Conservation (phyloP, 805 yeast species). For the Candida hungchunana region DNA sequence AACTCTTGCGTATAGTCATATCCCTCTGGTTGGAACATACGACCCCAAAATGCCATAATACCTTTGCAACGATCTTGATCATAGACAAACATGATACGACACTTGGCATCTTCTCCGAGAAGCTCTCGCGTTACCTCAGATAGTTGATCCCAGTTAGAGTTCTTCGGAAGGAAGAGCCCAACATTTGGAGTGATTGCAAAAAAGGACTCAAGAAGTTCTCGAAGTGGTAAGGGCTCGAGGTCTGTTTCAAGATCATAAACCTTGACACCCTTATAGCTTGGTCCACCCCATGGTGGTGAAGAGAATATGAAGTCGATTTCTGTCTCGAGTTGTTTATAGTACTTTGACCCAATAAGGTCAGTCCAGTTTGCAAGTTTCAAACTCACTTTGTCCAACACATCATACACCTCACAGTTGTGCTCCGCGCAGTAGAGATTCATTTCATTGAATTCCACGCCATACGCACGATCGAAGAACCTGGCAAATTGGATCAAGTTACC, state of each 20-base stretch:
- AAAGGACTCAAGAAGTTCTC: slow-evolving; percentile 40
- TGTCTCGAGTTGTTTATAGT: slow-evolving; percentile 3
- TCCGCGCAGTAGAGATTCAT: slow-evolving; percentile 61
- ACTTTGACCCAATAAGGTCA: slow-evolving; percentile 19
- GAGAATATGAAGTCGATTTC: slow-evolving; percentile 54
- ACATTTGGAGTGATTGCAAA: slow-evolving; percentile 41
- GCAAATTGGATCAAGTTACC: slow-evolving; percentile 83
- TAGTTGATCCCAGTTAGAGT: slow-evolving; percentile 50
- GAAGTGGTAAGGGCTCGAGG: slow-evolving; percentile 44
- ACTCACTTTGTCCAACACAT: slow-evolving; percentile 47
- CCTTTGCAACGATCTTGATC: slow-evolving; percentile 47
- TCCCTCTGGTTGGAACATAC: slow-evolving; percentile 30
- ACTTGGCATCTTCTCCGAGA: slow-evolving; percentile 39
- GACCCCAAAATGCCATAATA: slow-evolving; percentile 58
- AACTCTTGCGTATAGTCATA: slow-evolving; percentile 16
- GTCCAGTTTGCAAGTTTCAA: slow-evolving; percentile 45
- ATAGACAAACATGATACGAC: slow-evolving; percentile 43
- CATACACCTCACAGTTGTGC: slow-evolving; percentile 65
- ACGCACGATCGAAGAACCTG: slow-evolving; percentile 45
- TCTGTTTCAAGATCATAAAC: slow-evolving; percentile 43
- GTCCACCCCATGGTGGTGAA: slow-evolving; percentile 94
- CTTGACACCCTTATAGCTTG: slow-evolving; percentile 41
- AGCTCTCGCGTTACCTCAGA: slow-evolving; percentile 41
- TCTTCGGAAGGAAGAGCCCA: slow-evolving; percentile 61
- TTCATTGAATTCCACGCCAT: slow-evolving; percentile 59